phyloP scores from a whole-genome alignment of 2,329 filamentous ascomycete genomes.

The Dichotomopilus funicola region DNA sequence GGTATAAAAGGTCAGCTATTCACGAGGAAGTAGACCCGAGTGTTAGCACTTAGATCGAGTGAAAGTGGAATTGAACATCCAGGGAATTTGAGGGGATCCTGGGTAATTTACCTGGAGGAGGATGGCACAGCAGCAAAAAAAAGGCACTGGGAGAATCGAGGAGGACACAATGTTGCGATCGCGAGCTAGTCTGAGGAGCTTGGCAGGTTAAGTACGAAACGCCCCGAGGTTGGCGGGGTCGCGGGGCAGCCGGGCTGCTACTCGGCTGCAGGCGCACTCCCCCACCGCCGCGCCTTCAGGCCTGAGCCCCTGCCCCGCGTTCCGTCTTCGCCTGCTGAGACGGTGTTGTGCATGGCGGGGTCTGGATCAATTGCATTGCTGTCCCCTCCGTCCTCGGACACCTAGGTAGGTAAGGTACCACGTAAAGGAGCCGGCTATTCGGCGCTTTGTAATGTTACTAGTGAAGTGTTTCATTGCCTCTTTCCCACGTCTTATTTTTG shows the following conservation, averaged over 20 bases:
- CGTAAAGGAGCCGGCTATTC: too few relatives aligned
- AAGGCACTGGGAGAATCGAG: background rate
- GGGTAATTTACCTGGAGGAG: background rate
- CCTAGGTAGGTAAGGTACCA: too few relatives aligned
- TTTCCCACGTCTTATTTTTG: background rate
- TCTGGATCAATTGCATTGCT: conserved; percentile 8
- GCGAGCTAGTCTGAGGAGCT: conserved; percentile 3
- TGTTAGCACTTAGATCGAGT: conserved; percentile 7
- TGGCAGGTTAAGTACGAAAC: conserved; percentile 17
- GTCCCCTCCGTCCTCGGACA: too few relatives aligned
- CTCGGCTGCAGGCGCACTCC: background rate
- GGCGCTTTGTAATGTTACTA: too few relatives aligned
- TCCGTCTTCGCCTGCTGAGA: conserved; percentile 1
- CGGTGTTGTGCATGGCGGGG: conserved; percentile 1
- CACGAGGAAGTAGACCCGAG: background rate
- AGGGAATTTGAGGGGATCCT: background rate
- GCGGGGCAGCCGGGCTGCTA: conserved; percentile 2
- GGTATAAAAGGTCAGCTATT: conserved; percentile 7
- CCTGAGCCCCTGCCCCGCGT: conserved; percentile 10
- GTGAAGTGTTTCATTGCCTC: background rate
- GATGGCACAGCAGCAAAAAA: background rate
- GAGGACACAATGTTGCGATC: conserved; percentile 5
- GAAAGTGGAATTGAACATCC: background rate
- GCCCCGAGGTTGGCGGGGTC: conserved; percentile 14
- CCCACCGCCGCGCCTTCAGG: too few relatives aligned